These are phyloP conservation scores for Carex arenaria DNA, from an alignment of 202 grass and related monocot genomes.

Conservation along the genomic window DNA sequence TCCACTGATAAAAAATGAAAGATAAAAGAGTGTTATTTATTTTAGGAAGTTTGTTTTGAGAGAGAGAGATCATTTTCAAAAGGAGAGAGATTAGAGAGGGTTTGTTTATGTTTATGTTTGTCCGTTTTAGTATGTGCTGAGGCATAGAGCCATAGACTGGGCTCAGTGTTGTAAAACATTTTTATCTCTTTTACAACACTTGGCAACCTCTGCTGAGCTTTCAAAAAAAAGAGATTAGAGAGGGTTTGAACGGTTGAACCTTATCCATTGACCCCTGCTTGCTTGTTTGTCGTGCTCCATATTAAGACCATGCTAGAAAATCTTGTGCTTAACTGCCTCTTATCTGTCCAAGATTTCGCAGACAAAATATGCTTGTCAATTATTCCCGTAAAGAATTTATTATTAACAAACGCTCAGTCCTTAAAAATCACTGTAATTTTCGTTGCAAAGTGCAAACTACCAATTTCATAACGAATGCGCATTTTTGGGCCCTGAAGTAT, in stretches of 20 bases:
- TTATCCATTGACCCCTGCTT: not conserved
- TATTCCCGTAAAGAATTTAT: not conserved
- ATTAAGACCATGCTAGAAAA: not conserved
- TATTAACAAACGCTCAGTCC: not conserved
- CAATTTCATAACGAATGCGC: no score
- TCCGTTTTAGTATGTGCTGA: no score
- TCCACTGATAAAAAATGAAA: constrained; percentile 39
- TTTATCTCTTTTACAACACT: no score
- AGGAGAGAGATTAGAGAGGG: not conserved
- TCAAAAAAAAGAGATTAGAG: not conserved
- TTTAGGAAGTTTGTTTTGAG: not conserved
- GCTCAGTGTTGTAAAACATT: no score
- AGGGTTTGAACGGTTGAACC: not conserved
- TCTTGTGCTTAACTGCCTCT: not conserved
- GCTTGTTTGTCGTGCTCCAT: not conserved
- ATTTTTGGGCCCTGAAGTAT: not conserved
- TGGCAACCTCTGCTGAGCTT: no score
- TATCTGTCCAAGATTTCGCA: not conserved
- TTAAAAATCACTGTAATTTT: not conserved
- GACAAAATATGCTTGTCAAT: not conserved
- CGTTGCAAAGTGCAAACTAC: not conserved
- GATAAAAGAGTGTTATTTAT: not conserved
- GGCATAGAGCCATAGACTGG: no score
- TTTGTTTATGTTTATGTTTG: no score
- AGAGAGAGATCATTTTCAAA: not conserved